These are phyloP conservation scores for Apiospora rasikravindrae DNA, from an alignment of 2,329 filamentous ascomycete genomes.

Conservation along the genomic window DNA sequence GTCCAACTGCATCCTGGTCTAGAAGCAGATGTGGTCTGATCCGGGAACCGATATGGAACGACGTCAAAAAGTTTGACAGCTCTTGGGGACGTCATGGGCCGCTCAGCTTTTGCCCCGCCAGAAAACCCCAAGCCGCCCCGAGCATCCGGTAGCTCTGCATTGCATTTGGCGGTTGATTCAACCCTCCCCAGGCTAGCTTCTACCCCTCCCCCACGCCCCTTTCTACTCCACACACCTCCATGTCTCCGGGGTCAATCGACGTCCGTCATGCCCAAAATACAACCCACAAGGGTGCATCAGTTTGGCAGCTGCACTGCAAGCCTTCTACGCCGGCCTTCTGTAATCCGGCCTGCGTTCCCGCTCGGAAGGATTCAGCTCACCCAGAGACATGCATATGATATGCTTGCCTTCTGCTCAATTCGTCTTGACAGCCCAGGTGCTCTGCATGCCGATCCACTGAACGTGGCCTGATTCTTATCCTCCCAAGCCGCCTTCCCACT, in stretches of 20 bases:
- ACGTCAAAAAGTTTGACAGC: slow-evolving; percentile 4
- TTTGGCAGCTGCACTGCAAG: not conserved
- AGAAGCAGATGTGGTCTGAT: slow-evolving; percentile 14
- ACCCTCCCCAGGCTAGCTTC: not conserved
- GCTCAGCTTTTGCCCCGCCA: slow-evolving; percentile 6
- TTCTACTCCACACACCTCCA: not conserved
- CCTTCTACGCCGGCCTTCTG: not conserved
- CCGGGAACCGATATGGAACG: not conserved
- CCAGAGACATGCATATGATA: not conserved
- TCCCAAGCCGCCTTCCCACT: not conserved
- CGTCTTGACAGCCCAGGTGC: not conserved
- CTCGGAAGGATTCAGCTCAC: not conserved
- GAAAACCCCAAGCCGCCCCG: not conserved
- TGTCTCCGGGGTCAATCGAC: not conserved
- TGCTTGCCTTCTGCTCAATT: not conserved
- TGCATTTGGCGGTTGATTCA: not conserved
- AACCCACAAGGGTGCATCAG: not conserved
- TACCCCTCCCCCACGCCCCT: not conserved
- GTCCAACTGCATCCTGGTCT: slow-evolving; percentile 4
- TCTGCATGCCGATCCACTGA: not conserved
- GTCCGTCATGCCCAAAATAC: not conserved
- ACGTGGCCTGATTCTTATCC: slow-evolving; percentile 11
- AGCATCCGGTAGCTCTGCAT: not conserved
- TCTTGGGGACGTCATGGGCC: slow-evolving; percentile 1
- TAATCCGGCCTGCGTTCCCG: not conserved